Evolutionary conservation across 345 rosid species (phyloP).

Genomic region (Eucalyptus urophylla): DNA sequence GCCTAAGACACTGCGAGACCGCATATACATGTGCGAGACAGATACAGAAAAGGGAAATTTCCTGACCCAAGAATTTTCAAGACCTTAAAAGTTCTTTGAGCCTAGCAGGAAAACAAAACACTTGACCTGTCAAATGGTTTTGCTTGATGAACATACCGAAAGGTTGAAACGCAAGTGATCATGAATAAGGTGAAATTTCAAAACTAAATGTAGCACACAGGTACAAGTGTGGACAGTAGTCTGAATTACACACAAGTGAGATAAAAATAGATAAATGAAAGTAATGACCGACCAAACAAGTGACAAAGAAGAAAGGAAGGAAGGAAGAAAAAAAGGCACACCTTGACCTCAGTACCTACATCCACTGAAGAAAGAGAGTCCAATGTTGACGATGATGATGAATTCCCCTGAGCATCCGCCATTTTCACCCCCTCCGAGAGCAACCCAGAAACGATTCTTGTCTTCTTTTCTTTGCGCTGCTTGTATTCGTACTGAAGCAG

Average conservation of each 20-base stretch:
- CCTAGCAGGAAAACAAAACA: not conserved
- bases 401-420: not conserved
- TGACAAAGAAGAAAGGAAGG: not conserved
- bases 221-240: not conserved
- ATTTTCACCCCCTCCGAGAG: not conserved
- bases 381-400: not conserved
- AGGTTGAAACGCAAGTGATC: not conserved
- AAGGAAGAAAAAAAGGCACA: not conserved
- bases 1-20: not conserved
- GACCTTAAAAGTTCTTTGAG: not conserved
- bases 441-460: not conserved
- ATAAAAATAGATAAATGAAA: not conserved
- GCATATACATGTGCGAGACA: not conserved
- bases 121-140: not conserved
- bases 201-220: not conserved
- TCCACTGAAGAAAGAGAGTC: not conserved
- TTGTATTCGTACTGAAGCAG: not conserved
- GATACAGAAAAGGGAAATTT: not conserved
- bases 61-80: not conserved
- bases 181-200: not conserved
- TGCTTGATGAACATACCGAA: not conserved
- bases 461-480: not conserved
- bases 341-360: not conserved
- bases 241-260: not conserved
- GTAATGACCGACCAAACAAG: not conserved